Conservation (phyloP, 495 filamentous ascomycete species). For the Massariosphaeria phaeospora region DNA sequence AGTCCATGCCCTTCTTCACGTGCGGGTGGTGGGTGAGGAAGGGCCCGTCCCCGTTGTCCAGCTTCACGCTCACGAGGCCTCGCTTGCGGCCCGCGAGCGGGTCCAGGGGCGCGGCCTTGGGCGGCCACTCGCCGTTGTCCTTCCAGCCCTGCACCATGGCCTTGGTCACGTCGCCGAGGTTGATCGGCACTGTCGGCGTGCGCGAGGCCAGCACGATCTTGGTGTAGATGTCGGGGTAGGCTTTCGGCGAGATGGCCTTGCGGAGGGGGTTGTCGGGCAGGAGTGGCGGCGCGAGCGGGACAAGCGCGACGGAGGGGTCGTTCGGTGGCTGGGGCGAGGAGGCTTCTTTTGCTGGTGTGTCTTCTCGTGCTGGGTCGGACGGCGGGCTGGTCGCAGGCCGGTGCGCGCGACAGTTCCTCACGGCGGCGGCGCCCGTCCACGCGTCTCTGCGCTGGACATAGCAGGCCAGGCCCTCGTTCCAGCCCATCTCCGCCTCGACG, state of each 20-base stretch:
- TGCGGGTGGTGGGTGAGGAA: constrained; percentile 31
- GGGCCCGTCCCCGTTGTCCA: constrained; percentile 10
- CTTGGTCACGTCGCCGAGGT: constrained; percentile 72
- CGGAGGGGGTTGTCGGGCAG: constrained; percentile 66
- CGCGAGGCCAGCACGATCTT: constrained; percentile 74
- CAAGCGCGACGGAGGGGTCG: constrained; percentile 35
- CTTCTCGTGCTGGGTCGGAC: not conserved
- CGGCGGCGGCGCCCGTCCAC: constrained; percentile 69
- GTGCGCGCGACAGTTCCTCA: constrained; percentile 14
- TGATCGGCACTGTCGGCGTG: constrained; percentile 79
- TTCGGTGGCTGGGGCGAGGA: not conserved
- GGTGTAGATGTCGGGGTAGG: constrained; percentile 79
- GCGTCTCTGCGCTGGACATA: constrained; percentile 72
- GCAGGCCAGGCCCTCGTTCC: constrained; percentile 75
- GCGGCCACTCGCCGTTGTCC: constrained; percentile 90
- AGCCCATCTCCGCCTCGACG: constrained; percentile 68
- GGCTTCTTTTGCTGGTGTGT: not conserved
- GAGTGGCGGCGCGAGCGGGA: constrained; percentile 54
- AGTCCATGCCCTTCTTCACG: constrained; percentile 33
- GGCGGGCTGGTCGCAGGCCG: not conserved
- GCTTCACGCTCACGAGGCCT: constrained; percentile 9
- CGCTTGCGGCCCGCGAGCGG: constrained; percentile 31
- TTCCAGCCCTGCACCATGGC: constrained; percentile 90
- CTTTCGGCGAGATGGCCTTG: constrained; percentile 60
- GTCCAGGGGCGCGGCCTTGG: constrained; percentile 46